phyloP scores from a whole-genome alignment of 805 yeast species.

The Candida nanaspora region DNA sequence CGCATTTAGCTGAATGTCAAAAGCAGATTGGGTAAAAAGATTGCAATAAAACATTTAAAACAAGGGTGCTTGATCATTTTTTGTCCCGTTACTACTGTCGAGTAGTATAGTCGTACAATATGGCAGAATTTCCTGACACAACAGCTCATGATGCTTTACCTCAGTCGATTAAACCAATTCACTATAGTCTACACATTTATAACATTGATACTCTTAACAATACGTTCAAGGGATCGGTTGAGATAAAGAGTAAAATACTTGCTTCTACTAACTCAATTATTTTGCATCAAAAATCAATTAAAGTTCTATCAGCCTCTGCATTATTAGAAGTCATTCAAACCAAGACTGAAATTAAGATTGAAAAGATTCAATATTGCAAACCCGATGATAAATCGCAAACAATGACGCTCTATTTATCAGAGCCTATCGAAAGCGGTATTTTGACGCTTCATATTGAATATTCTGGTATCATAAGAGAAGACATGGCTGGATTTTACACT shows the following conservation, averaged over 20 bases:
- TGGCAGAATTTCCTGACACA: slow-evolving; percentile 20
- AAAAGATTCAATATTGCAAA: slow-evolving; percentile 9
- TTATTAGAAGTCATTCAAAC: slow-evolving; percentile 16
- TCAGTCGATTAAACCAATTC: slow-evolving; percentile 55
- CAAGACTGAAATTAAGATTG: slow-evolving; percentile 17
- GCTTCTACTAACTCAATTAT: slow-evolving; percentile 36
- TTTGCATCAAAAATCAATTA: slow-evolving; percentile 41
- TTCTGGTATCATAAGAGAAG: slow-evolving; percentile 39
- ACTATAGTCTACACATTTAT: slow-evolving; percentile 56
- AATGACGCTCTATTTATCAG: slow-evolving; percentile 46
- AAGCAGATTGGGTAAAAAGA: no score
- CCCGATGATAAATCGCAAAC: slow-evolving; percentile 51
- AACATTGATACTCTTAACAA: slow-evolving; percentile 50
- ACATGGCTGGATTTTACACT: slow-evolving; percentile 52
- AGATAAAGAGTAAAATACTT: slow-evolving; percentile 38
- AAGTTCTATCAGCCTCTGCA: slow-evolving; percentile 19
- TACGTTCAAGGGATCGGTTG: slow-evolving; percentile 40
- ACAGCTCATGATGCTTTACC: slow-evolving; percentile 42
- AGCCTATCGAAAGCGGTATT: slow-evolving; percentile 22
- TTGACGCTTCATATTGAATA: slow-evolving; percentile 28
- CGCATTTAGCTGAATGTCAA: no score
- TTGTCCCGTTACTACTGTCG: background rate
- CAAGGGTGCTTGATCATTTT: no score
- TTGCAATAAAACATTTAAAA: no score
- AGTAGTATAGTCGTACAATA: background rate